phyloP scores from a whole-genome alignment of 768 basidiomycete genomes.

The Tricholoma flavovirens region DNA sequence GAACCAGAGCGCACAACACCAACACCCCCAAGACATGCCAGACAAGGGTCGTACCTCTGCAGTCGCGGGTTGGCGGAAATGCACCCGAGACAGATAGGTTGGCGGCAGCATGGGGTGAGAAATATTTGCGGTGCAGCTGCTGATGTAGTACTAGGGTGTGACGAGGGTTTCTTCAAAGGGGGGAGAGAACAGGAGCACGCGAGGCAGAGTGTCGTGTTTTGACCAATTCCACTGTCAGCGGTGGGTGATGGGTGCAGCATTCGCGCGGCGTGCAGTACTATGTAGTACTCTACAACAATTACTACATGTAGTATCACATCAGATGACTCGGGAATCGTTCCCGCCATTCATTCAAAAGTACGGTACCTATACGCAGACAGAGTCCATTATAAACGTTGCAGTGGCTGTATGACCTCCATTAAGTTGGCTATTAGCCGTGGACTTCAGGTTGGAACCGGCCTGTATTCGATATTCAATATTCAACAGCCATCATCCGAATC shows the following conservation, averaged over 20 bases:
- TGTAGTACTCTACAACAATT: no score
- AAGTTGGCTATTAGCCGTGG: no score
- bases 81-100: constrained; percentile 61
- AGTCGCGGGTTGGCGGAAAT: constrained; percentile 56
- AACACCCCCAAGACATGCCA: constrained; percentile 60
- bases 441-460: not conserved
- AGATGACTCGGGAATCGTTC: no score
- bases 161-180: constrained; percentile 22
- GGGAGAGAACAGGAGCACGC: constrained; percentile 58
- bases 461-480: no score
- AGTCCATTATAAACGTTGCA: no score
- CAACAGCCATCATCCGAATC: no score
- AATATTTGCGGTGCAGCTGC: constrained; percentile 25
- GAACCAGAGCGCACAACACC: constrained; percentile 25
- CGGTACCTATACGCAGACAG: no score
- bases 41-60: constrained; percentile 64
- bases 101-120: constrained; percentile 57
- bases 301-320: no score
- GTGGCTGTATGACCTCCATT: no score
- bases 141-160: constrained; percentile 2
- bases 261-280: no score
- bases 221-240: constrained; percentile 15
- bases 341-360: no score
- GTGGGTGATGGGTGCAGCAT: not conserved
- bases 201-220: constrained; percentile 42